phyloP scores from a whole-genome alignment of 441 rosid genomes.

The Aleurites moluccanus region DNA sequence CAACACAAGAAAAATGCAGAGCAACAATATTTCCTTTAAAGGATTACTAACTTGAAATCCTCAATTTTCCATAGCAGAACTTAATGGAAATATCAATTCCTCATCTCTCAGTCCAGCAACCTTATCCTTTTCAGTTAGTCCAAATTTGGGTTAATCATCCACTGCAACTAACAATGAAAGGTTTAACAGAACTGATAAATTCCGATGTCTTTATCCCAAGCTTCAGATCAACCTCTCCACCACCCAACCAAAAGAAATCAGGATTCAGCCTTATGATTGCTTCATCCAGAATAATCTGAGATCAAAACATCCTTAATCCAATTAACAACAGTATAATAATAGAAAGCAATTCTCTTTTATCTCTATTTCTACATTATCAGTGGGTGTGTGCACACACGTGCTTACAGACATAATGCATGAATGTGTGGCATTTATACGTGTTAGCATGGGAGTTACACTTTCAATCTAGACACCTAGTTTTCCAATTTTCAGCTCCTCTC shows the following conservation, averaged over 20 bases:
- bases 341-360: neutral
- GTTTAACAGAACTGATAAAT: conserved; percentile 60
- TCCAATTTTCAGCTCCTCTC: neutral
- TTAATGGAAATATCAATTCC: neutral
- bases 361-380: neutral
- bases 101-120: neutral
- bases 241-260: conserved; percentile 85
- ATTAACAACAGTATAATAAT: conserved; percentile 13
- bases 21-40: neutral
- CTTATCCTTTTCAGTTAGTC: neutral
- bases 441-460: neutral
- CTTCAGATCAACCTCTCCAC: conserved; percentile 84
- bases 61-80: conserved; percentile 3
- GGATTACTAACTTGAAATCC: neutral
- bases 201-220: conserved; percentile 72
- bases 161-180: conserved; percentile 67
- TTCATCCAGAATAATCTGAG: conserved; percentile 90
- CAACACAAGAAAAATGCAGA: neutral
- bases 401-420: neutral
- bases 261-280: conserved; percentile 72
- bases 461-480: neutral
- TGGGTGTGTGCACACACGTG: neutral
- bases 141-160: conserved; percentile 25
- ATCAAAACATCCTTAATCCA: conserved; percentile 16
- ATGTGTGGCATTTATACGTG: neutral